Base-by-base conservation (phyloP, 139 green algal genomes). In the Chlorella vulgaris region DNA sequence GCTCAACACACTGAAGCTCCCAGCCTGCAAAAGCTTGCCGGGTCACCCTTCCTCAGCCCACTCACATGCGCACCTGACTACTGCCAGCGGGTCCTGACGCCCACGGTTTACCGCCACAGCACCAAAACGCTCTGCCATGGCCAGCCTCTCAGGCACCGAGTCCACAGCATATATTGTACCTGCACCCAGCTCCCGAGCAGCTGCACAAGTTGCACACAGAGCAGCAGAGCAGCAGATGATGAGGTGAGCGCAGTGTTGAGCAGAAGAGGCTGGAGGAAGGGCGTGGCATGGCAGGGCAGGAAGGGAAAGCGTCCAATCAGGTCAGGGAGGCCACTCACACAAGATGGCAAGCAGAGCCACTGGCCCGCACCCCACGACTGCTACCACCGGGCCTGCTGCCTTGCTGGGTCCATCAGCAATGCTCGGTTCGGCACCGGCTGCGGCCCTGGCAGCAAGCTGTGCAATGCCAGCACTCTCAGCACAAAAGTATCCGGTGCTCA, bases 291-390 rank as follows among this genome's bases (percentile, higher is more conserved):
- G 10, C 26, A 4, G 3, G 29, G 43, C 19, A 26, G 4, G 62
- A 13, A 7, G 3, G 31, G 60, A 10, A 4, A 36, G n/a, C 60
- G 6, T 4, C 4, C 22, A n/a, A 67, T 10, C n/a, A n/a, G 28
- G n/a, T 28, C 28, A 29, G 47, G 51, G 13, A 66, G 33, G 22
- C 35, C 7, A 13, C 8, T 79, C 85, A 40, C 84, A 86, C n/a
- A 95, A 71, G 7, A 90, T 68, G 0, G 91, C 86, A 68, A 95
- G 81, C 33, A 92, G 84, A 13, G 91, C 92, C 4, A 95, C 92
- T 3, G 92, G 92, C 29, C 92, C 92, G 69, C 90, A 93, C 39
- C 92, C 92, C 53, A 94, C 76, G 53, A 95, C 88, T 26, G 80
- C 91, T 38, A 91, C 92, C 28, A 70, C 77, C 19, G 70, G 81